Conservation (phyloP, 371 early-diverging fungal species). For the Conidiobolus coronatus region DNA sequence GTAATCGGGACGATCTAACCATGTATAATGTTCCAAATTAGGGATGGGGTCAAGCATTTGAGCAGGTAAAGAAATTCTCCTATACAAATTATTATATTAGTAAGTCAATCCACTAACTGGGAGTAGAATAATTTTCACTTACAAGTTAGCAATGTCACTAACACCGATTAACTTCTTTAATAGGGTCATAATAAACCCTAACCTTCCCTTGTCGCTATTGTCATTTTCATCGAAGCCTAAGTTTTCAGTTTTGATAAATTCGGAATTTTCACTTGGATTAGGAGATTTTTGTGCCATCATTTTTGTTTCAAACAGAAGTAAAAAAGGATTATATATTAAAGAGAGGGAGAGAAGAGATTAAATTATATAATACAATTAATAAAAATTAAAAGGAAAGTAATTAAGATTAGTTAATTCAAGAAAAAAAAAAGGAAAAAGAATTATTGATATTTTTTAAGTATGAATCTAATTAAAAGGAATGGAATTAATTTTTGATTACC, state of each 20-base stretch:
- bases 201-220: constrained; percentile 5
- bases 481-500: too few relatives aligned
- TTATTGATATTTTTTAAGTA: too few relatives aligned
- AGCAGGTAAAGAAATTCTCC: constrained; percentile 38
- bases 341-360: too few relatives aligned
- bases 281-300: too few relatives aligned
- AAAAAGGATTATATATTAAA: too few relatives aligned
- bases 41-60: constrained; percentile 37
- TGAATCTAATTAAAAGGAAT: too few relatives aligned
- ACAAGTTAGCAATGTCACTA: constrained; percentile 25
- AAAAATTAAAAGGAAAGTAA: too few relatives aligned
- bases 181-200: constrained; percentile 17
- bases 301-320: too few relatives aligned
- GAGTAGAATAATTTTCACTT: constrained; percentile 10
- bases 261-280: too few relatives aligned
- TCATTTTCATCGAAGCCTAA: constrained; percentile 4
- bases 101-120: neutral
- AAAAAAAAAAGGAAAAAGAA: too few relatives aligned
- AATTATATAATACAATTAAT: too few relatives aligned
- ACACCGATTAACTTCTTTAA: constrained; percentile 32
- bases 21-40: constrained; percentile 51
- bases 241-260: neutral
- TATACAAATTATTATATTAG: constrained; percentile 7
- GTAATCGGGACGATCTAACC: constrained; percentile 41
- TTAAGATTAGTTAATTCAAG: too few relatives aligned